A percentile compares a stretch with the other conserved stretches of the same genome.
These are phyloP conservation scores for Dispira simplex DNA, from an alignment of 192 early-diverging fungal species.

Conservation along the genomic window DNA sequence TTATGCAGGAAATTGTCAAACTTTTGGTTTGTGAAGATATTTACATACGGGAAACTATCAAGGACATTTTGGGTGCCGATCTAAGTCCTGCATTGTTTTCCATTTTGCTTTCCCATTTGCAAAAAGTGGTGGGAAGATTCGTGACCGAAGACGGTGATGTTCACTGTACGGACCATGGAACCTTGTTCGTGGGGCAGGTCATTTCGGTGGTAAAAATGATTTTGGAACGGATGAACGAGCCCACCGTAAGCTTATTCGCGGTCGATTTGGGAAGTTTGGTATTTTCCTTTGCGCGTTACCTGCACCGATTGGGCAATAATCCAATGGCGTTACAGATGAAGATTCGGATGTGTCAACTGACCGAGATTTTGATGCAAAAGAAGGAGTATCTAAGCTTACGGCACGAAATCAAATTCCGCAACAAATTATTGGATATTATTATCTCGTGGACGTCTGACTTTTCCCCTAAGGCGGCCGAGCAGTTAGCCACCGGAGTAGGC, in stretches of 20 bases:
- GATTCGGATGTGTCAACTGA: conserved; percentile 58
- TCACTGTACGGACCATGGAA: conserved; percentile 37
- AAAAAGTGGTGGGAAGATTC: conserved; percentile 33
- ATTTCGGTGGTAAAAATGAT: conserved; percentile 58
- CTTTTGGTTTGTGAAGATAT: conserved; percentile 59
- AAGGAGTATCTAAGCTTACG: conserved; percentile 55
- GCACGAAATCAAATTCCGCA: conserved; percentile 57
- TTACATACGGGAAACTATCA: conserved; percentile 54
- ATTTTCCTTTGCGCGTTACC: conserved; percentile 46
- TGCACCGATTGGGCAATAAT: conserved; percentile 41
- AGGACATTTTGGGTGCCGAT: conserved; percentile 67
- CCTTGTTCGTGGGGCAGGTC: conserved; percentile 58
- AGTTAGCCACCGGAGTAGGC: not conserved
- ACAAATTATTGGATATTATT: conserved; percentile 51
- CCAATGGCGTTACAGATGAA: conserved; percentile 47
- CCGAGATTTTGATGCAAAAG: conserved; percentile 55
- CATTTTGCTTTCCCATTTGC: conserved; percentile 37
- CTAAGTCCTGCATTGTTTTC: conserved; percentile 46
- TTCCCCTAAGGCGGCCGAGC: conserved; percentile 19
- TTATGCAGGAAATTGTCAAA: conserved; percentile 52
- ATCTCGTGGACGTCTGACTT: conserved; percentile 68
- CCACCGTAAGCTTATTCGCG: conserved; percentile 34
- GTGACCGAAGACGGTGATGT: conserved; percentile 30
- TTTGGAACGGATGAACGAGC: conserved; percentile 49
- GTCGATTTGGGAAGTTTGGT: conserved; percentile 59